Conservation (phyloP, 768 basidiomycete genomes). For the Leccinum longicurvipes region DNA sequence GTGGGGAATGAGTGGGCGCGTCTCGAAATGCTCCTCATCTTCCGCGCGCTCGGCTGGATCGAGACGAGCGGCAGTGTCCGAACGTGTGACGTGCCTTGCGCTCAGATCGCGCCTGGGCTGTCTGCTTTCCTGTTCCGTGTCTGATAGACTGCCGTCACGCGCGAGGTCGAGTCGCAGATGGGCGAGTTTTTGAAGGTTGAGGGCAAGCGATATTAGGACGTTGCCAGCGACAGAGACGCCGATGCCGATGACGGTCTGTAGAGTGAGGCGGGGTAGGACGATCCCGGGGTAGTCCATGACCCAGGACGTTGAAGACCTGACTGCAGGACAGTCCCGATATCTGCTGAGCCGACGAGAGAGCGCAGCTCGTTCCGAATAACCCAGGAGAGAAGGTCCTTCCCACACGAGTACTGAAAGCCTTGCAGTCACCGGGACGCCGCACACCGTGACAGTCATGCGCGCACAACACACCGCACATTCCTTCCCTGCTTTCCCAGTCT, state of each 20-base stretch:
- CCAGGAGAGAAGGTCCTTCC: slow-evolving; percentile 17
- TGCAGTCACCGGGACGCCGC: background rate
- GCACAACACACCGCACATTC: slow-evolving; percentile 74
- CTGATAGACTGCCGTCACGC: slow-evolving; percentile 18
- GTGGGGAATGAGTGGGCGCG: slow-evolving; percentile 29
- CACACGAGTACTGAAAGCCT: slow-evolving; percentile 7
- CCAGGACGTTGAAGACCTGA: slow-evolving; percentile 14
- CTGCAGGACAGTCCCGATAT: no score
- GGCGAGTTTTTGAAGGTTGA: slow-evolving; percentile 92
- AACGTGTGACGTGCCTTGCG: background rate
- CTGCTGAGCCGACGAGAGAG: background rate
- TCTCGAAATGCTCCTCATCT: slow-evolving; percentile 15
- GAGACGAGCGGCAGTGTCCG: background rate
- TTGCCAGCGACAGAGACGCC: slow-evolving; percentile 81
- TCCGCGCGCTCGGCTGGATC: slow-evolving; percentile 10
- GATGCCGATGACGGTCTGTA: slow-evolving; percentile 70
- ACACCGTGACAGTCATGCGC: slow-evolving; percentile 50
- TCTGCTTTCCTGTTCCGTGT: slow-evolving; percentile 14
- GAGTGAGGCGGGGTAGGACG: slow-evolving; percentile 53
- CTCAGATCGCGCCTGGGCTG: background rate
- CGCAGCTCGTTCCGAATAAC: background rate
- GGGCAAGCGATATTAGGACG: slow-evolving; percentile 82
- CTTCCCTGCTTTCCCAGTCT: slow-evolving; percentile 84
- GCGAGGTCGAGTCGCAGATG: slow-evolving; percentile 63
- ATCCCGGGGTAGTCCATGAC: slow-evolving; percentile 25